phyloP scores from a whole-genome alignment of 2,329 filamentous ascomycete species.

The Trichoderma arundinaceum region DNA sequence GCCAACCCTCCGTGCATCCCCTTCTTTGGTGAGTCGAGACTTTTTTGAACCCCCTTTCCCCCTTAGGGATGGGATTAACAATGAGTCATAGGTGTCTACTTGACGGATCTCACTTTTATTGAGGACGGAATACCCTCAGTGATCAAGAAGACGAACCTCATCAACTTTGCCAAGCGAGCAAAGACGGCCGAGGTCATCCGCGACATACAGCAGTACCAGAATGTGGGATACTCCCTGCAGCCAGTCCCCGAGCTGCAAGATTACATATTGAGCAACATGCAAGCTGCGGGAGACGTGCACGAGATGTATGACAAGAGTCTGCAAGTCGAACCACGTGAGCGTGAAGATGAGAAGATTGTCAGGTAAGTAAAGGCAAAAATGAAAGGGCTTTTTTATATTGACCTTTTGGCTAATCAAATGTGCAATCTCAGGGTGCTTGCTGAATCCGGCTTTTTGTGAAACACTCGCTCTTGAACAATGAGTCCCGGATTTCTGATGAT shows the following conservation, averaged over 20 bases:
- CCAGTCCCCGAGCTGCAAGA: slow-evolving; percentile 91
- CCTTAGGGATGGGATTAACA: background rate
- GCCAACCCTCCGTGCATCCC: slow-evolving; percentile 97
- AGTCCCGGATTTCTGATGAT: background rate
- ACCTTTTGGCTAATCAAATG: background rate
- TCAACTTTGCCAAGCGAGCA: slow-evolving; percentile 97
- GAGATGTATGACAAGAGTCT: slow-evolving; percentile 99
- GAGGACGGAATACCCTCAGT: slow-evolving; percentile 97
- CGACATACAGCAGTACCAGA: slow-evolving; percentile 98
- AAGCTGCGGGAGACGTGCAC: slow-evolving; percentile 91
- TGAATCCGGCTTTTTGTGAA: slow-evolving; percentile 65
- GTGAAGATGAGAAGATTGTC: slow-evolving; percentile 99
- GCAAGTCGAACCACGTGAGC: slow-evolving; percentile 88
- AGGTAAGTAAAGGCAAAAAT: slow-evolving; percentile 66
- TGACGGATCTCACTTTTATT: slow-evolving; percentile 97
- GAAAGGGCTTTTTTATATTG: background rate
- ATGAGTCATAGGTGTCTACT: slow-evolving; percentile 75
- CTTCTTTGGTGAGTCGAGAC: slow-evolving; percentile 76
- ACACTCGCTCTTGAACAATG: slow-evolving; percentile 3
- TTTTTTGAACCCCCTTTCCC: too few relatives aligned
- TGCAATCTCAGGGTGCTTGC: slow-evolving; percentile 57
- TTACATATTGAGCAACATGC: slow-evolving; percentile 96
- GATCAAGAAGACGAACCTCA: slow-evolving; percentile 93
- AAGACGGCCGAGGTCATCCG: slow-evolving; percentile 98
- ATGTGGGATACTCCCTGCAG: slow-evolving; percentile 91